Evolutionary conservation across 148 eudicot species (phyloP).

Genomic region (Rhododendron kiyosumense): DNA sequence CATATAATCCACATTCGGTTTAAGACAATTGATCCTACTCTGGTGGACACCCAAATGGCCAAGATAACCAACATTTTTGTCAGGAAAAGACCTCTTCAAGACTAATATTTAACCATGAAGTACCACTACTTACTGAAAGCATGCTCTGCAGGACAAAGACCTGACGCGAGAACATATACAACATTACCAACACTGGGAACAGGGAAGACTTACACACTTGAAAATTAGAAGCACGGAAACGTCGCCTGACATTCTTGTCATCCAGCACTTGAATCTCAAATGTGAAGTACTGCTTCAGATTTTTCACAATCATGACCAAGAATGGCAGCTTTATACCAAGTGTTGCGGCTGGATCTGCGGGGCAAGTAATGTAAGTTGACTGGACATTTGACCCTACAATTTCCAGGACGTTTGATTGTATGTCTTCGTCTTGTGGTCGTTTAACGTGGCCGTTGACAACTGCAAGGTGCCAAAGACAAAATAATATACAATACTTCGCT

Average conservation of each 20-base stretch:
- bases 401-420: constrained; percentile 94
- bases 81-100: background rate
- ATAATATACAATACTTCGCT: background rate
- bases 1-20: background rate
- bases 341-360: constrained; percentile 95
- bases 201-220: constrained; percentile 96
- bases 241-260: constrained; percentile 97
- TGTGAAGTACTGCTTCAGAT: constrained; percentile 87
- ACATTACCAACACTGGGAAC: constrained; percentile 9
- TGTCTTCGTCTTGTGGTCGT: constrained; percentile 88
- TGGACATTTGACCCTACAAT: constrained; percentile 90
- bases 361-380: constrained; percentile 91
- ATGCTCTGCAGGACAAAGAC: constrained; percentile 5
- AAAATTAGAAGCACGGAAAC: constrained; percentile 98
- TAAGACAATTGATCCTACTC: background rate
- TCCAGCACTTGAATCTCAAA: constrained; percentile 98
- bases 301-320: constrained; percentile 90
- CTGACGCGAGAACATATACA: background rate
- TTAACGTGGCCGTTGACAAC: constrained; percentile 92
- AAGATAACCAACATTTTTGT: background rate
- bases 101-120: background rate
- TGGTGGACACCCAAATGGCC: background rate
- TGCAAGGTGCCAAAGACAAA: constrained; percentile 27
- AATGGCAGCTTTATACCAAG: constrained; percentile 96
- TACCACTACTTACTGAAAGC: background rate